Evolutionary conservation across 352 stramenopile genomes (phyloP), one percentile per base, ranked within the genome.

Genomic region (Phytopythium oedochilum): DNA sequence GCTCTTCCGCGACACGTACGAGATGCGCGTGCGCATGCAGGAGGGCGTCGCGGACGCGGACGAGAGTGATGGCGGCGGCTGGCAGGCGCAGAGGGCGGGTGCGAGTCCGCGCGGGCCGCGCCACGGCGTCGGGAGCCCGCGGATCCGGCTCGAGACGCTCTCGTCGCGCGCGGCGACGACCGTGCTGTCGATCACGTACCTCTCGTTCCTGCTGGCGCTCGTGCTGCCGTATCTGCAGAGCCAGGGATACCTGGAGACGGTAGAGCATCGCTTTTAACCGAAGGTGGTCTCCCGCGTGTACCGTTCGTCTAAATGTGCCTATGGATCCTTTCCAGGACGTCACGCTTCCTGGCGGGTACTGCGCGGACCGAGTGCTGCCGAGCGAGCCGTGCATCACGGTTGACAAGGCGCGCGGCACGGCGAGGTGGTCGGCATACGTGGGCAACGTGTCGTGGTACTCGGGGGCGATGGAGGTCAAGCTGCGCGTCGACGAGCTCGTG

Each of bases 91-190:
- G 53, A 71, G 73, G 57, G 51, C 44, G 3, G 25, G 28, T 1
- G 6, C 17, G 22, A 31, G 23, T 47, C 40, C 20, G 26, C 46
- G 29, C 1, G 14, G n/a, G 15, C 40, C 54, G 47, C 28, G 38
- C 25, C 26, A 22, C 17, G 40, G n/a, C 34, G 47, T 26, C 14
- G 46, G 40, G 10, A 50, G 86, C 31, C 72, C 84, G 52, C 70
- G 76, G 47, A 89, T 94, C 60, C 82, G 84, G 39, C 57, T 94
- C 9, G 84, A 94, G 62, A 94, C 84, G 34, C 56, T 94, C 17
- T 88, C 80, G 18, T 92, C 84, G 9, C 65, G 74, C 26, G 81
- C 77, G n/a, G 78, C 82, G 7, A 88, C 75, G 42, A 75, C 68
- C 3, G 83, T 94, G 44, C 65, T 94, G 9, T 81, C 70, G 60